Evolutionary conservation across 768 basidiomycete species (phyloP).

Genomic region (Butyriboletus loyo): DNA sequence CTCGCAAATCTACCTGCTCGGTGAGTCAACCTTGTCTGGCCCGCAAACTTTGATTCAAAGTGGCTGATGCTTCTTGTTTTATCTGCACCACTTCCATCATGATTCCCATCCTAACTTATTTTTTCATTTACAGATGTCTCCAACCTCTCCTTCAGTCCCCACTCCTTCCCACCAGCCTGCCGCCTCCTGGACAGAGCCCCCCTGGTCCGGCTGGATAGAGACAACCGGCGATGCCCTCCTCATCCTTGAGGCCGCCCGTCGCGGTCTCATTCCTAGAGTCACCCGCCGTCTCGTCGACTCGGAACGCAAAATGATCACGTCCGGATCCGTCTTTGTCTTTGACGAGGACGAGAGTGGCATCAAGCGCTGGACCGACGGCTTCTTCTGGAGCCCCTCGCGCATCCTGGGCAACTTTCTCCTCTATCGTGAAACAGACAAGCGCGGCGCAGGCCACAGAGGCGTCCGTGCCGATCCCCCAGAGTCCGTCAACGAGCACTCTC

Average conservation of each 20-base stretch:
- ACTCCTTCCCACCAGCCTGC: conserved; percentile 32
- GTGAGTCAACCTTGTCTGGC: conserved; percentile 68
- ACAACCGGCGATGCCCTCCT: conserved; percentile 94
- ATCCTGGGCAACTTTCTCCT: conserved; percentile 94
- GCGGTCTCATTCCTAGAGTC: conserved; percentile 88
- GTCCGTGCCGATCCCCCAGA: conserved; percentile 41
- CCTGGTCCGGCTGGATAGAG: conserved; percentile 94
- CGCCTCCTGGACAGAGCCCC: conserved; percentile 73
- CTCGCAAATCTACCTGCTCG: conserved; percentile 60
- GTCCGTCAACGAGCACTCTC: conserved; percentile 38
- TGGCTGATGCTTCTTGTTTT: conserved; percentile 16
- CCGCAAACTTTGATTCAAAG: conserved; percentile 41
- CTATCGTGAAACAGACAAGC: conserved; percentile 91
- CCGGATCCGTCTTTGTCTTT: conserved; percentile 94
- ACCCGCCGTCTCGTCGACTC: conserved; percentile 89
- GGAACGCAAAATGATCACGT: conserved; percentile 90
- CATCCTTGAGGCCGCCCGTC: conserved; percentile 89
- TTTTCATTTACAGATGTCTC: conserved; percentile 18
- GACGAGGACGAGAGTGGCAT: conserved; percentile 97
- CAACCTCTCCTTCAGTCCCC: conserved; percentile 26
- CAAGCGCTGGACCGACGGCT: conserved; percentile 98
- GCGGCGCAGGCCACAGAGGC: conserved; percentile 61
- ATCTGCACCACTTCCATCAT: conserved; percentile 12
- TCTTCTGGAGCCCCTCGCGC: conserved; percentile 90
- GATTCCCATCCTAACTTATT: background rate